phyloP scores from a whole-genome alignment of 371 early-diverging fungal genomes.

The Haplosporangium sp. region DNA sequence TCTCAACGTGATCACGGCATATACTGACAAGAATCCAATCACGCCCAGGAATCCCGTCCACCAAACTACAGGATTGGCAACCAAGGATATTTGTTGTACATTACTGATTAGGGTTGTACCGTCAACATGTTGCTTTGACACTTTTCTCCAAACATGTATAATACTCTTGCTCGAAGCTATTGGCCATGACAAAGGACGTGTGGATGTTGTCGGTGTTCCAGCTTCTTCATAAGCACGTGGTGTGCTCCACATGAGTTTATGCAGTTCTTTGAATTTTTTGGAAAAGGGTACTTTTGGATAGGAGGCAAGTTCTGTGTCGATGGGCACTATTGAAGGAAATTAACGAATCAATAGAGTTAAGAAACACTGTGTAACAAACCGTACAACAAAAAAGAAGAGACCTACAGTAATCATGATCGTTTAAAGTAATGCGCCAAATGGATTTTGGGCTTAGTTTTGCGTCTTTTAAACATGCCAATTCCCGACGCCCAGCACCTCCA shows the following conservation, averaged over 20 bases:
- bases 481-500: constrained; percentile 23
- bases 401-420: constrained; percentile 44
- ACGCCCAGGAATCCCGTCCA: constrained; percentile 14
- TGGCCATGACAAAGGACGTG: constrained; percentile 7
- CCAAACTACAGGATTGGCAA: constrained; percentile 30
- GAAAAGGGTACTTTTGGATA: constrained; percentile 21
- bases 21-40: not conserved
- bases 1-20: not conserved
- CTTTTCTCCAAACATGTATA: constrained; percentile 14
- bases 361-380: not conserved
- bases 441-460: constrained; percentile 11
- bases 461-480: constrained; percentile 27
- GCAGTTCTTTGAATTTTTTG: constrained; percentile 21
- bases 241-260: constrained; percentile 14
- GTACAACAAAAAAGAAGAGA: not conserved
- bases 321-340: constrained; percentile 19
- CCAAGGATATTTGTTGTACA: constrained; percentile 20
- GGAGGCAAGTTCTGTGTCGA: constrained; percentile 16
- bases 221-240: constrained; percentile 19
- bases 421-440: constrained; percentile 43
- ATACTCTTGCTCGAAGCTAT: not conserved
- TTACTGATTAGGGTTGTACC: no score
- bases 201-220: not conserved
- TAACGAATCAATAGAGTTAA: not conserved
- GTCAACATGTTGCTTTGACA: not conserved